phyloP scores from a whole-genome alignment of 164 flowering plant species.

The Euptelea pleiosperma region DNA sequence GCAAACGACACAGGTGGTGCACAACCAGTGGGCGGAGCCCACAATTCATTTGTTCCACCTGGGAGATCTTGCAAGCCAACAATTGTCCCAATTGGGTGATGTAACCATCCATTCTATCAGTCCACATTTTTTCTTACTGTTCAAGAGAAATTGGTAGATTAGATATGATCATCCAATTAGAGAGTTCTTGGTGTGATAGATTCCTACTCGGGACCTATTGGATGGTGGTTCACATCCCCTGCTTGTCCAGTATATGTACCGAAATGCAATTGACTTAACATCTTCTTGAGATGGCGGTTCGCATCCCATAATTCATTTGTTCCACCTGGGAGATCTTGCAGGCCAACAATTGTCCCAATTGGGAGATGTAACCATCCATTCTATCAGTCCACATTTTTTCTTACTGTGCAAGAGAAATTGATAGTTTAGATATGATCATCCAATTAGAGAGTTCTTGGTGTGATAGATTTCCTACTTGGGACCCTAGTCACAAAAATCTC shows the following conservation, averaged over 20 bases:
- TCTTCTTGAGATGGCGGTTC: too few relatives aligned
- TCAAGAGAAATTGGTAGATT: not conserved
- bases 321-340: not conserved
- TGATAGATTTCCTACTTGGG: not conserved
- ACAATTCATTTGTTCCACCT: not conserved
- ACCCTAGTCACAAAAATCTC: too few relatives aligned
- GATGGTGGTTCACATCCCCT: too few relatives aligned
- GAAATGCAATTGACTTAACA: too few relatives aligned
- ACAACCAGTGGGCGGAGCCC: not conserved
- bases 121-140: not conserved
- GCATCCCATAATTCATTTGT: not conserved
- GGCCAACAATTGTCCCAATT: not conserved
- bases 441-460: not conserved
- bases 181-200: too few relatives aligned
- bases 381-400: not conserved
- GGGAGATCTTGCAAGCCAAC: not conserved
- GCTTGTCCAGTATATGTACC: too few relatives aligned
- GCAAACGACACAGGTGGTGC: not conserved
- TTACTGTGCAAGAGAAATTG: not conserved
- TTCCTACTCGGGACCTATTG: too few relatives aligned
- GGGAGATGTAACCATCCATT: not conserved
- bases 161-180: slow-evolving; percentile 2
- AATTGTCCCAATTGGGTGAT: not conserved
- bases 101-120: not conserved
- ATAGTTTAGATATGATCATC: slow-evolving; percentile 4